Evolutionary conservation across 345 rosid genomes (phyloP).

Genomic region (Xanthoceras sorbifolium): DNA sequence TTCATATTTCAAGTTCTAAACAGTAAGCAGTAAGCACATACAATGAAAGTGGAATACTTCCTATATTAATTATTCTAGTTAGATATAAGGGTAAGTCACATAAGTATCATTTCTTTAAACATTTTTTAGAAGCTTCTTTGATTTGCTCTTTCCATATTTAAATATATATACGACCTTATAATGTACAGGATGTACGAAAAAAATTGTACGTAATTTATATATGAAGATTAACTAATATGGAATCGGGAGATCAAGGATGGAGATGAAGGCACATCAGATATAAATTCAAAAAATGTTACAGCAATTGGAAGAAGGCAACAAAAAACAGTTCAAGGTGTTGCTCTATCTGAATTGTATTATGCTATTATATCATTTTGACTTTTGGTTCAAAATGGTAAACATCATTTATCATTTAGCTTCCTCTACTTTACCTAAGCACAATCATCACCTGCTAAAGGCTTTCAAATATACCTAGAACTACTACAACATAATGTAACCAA

Average conservation of each 20-base stretch:
- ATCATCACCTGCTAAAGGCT: background rate
- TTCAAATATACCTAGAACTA: background rate
- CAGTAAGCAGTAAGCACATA: background rate
- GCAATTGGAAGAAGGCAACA: too few species aligned
- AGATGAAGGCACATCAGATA: too few species aligned
- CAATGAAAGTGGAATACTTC: background rate
- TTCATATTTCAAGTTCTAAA: background rate
- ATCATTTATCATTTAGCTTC: background rate
- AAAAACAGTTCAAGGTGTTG: too few species aligned
- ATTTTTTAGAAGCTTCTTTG: background rate
- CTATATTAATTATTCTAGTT: background rate
- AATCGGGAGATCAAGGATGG: too few species aligned
- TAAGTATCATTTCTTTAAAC: background rate
- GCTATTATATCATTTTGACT: too few species aligned
- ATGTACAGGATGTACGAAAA: too few species aligned
- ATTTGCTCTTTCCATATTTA: background rate
- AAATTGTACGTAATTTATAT: too few species aligned
- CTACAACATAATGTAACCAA: background rate
- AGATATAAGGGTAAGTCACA: background rate
- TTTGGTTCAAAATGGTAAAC: background rate
- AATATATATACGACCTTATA: too few species aligned
- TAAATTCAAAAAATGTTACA: too few species aligned
- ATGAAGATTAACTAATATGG: too few species aligned
- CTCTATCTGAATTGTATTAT: too few species aligned
- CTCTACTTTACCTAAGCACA: background rate